Percentiles rank a stretch among this genome's conserved stretches.
phyloP scores from a whole-genome alignment of 352 stramenopile genomes.

The Pelagophyceae sp. region DNA sequence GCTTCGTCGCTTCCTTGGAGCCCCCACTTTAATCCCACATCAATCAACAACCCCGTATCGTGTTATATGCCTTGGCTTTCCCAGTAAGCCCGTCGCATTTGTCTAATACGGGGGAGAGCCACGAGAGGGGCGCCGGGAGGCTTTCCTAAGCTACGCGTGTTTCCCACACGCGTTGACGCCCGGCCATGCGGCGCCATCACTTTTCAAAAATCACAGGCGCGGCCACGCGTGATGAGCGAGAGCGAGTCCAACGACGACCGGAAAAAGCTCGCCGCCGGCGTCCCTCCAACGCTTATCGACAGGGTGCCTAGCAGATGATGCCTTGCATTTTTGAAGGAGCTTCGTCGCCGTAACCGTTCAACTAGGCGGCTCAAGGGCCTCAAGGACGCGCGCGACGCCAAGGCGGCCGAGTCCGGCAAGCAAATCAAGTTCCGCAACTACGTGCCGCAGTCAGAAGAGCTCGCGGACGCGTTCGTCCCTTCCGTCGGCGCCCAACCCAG shows the following conservation, averaged over 20 bases:
- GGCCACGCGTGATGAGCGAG: not conserved
- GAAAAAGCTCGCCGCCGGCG: not conserved
- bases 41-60: not conserved
- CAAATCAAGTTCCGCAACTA: slow-evolving; percentile 9
- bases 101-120: not conserved
- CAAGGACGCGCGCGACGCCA: not conserved
- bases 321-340: not conserved
- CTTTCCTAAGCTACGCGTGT: too few relatives aligned
- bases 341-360: not conserved
- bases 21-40: too few relatives aligned
- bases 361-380: not conserved
- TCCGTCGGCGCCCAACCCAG: too few relatives aligned
- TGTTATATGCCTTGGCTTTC: not conserved
- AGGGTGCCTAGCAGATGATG: too few relatives aligned
- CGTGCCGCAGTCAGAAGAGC: slow-evolving; percentile 4
- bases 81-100: not conserved
- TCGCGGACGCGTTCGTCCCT: not conserved
- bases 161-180: too few relatives aligned
- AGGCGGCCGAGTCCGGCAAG: not conserved
- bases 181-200: too few relatives aligned
- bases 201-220: too few relatives aligned
- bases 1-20: too few relatives aligned
- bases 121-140: too few relatives aligned
- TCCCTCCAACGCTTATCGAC: too few relatives aligned
- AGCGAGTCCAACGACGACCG: not conserved